Base-by-base conservation (phyloP, 108 stramenopile genomes). In the Cyclotella baltica region DNA sequence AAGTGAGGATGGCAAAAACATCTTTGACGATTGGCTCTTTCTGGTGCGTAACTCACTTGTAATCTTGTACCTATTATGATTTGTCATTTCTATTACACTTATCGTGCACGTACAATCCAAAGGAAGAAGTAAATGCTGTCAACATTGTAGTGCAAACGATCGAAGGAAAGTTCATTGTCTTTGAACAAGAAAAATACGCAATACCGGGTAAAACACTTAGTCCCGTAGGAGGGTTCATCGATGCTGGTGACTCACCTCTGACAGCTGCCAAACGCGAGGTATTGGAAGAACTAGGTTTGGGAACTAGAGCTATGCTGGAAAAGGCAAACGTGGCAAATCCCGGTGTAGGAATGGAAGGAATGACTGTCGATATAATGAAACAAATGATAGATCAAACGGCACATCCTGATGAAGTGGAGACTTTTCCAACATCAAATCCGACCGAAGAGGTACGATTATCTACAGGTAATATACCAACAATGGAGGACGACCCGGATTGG, bases 201-300 rank as follows among this genome's bases (percentile, higher is more conserved):
- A 83, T 89, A 43, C 83, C 82, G 18, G 89, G 85, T 10, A 55
- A 74, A 27, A 82, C 80, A 3, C 64, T 87, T 15, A 72, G 75
- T 16, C 77, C 84, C 11, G 86, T 90, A 27, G 90, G 90, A 4
- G 90, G 90, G 18, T 83, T 90, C 40, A 80, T 90, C 28, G 81
- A 88, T 35, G 62, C 35, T 46, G 83, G 83, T 30, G 90, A 88
- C 66, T 66, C 72, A 16, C 87, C 87, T 0, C 76, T 80, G 37
- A 85, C 85, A 8, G 75, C 86, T 13, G 87, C 87, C 25, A 73
- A 74, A 62, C 58, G 90, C 36, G 90, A 90, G 64, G 81, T 90
- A 0, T 36, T 78, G 62, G 89, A 90, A 84, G 89, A 90, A 67
- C 53, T 90, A 37, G 83, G 85, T 22, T 33, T 88, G 0, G 86